phyloP scores from a whole-genome alignment of 2,329 filamentous ascomycete genomes.

The Lasiodiplodia sp. region DNA sequence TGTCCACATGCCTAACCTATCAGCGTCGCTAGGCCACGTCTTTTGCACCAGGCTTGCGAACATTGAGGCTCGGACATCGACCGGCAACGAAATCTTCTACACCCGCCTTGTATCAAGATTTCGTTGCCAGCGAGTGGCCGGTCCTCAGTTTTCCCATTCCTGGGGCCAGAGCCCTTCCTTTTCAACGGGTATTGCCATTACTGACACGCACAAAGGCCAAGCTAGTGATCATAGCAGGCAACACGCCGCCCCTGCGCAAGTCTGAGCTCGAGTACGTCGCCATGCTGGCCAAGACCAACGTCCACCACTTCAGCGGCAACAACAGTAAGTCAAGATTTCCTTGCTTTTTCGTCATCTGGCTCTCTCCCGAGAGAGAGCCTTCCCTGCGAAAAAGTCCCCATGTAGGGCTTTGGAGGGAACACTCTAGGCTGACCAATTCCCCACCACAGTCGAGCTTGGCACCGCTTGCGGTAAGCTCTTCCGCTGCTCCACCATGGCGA shows the following conservation, averaged over 20 bases:
- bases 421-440: constrained; percentile 63
- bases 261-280: constrained; percentile 84
- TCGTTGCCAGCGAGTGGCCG: no score
- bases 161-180: no score
- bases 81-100: no score
- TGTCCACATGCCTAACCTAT: no score
- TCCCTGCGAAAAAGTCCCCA: constrained; percentile 91
- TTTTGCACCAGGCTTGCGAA: no score
- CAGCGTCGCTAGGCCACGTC: no score
- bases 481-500: constrained; percentile 95
- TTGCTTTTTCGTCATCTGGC: constrained; percentile 2
- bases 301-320: constrained; percentile 98
- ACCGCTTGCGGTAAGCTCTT: constrained; percentile 99
- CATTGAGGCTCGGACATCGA: no score
- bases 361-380: constrained; percentile 42
- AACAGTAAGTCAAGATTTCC: constrained; percentile 78
- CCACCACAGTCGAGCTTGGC: constrained; percentile 84
- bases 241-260: constrained; percentile 98
- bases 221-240: constrained; percentile 93
- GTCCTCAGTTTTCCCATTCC: no score
- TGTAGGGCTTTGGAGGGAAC: constrained; percentile 86
- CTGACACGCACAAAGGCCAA: constrained; percentile 67
- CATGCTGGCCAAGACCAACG: constrained; percentile 81
- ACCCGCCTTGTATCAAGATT: no score
- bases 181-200: no score